These are phyloP conservation scores for Cercospora sesami DNA, from an alignment of 2,329 filamentous ascomycete genomes.

Conservation along the genomic window DNA sequence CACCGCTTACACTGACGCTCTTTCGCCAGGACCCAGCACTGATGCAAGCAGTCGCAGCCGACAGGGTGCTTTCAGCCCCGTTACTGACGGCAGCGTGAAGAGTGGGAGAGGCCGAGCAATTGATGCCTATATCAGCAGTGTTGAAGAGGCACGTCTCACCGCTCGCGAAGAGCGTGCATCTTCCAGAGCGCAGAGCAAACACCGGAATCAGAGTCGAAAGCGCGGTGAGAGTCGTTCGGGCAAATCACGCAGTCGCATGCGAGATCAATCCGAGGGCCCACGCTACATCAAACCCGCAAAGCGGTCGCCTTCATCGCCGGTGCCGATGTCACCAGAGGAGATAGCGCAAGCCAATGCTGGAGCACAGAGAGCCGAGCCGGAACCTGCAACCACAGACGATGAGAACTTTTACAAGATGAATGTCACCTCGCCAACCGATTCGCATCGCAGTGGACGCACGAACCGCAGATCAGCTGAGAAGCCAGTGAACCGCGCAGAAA, in stretches of 20 bases:
- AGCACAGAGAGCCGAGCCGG: slow-evolving; percentile 43
- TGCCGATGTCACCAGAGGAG: slow-evolving; percentile 93
- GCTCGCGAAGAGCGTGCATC: slow-evolving; percentile 42
- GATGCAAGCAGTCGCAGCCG: slow-evolving; percentile 30
- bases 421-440: slow-evolving; percentile 38
- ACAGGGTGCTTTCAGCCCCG: slow-evolving; percentile 46
- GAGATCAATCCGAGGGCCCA: slow-evolving; percentile 62
- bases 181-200: slow-evolving; percentile 37
- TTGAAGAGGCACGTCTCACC: slow-evolving; percentile 64
- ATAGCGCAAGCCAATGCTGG: slow-evolving; percentile 39
- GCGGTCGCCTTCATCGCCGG: slow-evolving; percentile 84
- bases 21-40: slow-evolving; percentile 29
- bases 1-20: slow-evolving; percentile 37
- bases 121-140: slow-evolving; percentile 81
- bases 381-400: slow-evolving; percentile 51
- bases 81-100: slow-evolving; percentile 52
- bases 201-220: slow-evolving; percentile 54
- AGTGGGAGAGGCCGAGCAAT: slow-evolving; percentile 65
- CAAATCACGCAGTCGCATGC: slow-evolving; percentile 50
- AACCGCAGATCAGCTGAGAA: slow-evolving; percentile 12
- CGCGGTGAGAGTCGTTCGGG: slow-evolving; percentile 38
- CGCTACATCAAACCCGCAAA: slow-evolving; percentile 75
- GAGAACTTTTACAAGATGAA: slow-evolving; percentile 50
- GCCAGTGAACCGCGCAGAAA: slow-evolving; percentile 1
- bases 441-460: slow-evolving; percentile 25